These are phyloP conservation scores for Cryphonectria nitschkei DNA, from an alignment of 2,329 filamentous ascomycete species.

Conservation along the genomic window DNA sequence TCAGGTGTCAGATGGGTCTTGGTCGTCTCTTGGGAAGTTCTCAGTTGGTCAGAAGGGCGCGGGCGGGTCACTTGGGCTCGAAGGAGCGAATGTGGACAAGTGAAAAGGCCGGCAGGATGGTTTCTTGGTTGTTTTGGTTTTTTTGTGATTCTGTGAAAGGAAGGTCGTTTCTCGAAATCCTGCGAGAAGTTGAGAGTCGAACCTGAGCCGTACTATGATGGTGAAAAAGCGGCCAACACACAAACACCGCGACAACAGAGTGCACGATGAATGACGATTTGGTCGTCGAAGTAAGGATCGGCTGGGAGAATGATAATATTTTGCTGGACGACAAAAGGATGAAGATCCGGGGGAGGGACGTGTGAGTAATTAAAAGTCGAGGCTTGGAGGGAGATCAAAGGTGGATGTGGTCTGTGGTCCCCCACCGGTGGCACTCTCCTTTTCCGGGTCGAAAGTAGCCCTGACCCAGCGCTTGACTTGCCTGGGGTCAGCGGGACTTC, in stretches of 20 bases:
- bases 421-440: conserved; percentile 12
- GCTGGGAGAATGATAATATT: conserved; percentile 6
- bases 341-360: conserved; percentile 9
- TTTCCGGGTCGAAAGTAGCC: not conserved
- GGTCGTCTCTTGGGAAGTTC: not conserved
- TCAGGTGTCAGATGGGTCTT: not conserved
- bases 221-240: not conserved
- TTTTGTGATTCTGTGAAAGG: conserved; percentile 7
- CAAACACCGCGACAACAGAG: not conserved
- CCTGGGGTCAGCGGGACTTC: not conserved
- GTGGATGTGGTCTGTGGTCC: not conserved
- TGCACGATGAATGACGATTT: conserved; percentile 8
- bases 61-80: not conserved
- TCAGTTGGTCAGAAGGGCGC: not conserved
- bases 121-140: not conserved
- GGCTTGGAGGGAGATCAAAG: conserved; percentile 7
- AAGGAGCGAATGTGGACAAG: conserved; percentile 3
- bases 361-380: conserved; percentile 9
- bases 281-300: not conserved
- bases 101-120: too few species aligned
- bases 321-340: not conserved
- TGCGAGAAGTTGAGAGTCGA: conserved; percentile 9
- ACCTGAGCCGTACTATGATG: not conserved
- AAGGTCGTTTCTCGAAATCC: conserved; percentile 16
- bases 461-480: not conserved